Evolutionary conservation across 2,329 filamentous ascomycete species (phyloP).

Genomic region (Dothidotthia symphoricarpi): DNA sequence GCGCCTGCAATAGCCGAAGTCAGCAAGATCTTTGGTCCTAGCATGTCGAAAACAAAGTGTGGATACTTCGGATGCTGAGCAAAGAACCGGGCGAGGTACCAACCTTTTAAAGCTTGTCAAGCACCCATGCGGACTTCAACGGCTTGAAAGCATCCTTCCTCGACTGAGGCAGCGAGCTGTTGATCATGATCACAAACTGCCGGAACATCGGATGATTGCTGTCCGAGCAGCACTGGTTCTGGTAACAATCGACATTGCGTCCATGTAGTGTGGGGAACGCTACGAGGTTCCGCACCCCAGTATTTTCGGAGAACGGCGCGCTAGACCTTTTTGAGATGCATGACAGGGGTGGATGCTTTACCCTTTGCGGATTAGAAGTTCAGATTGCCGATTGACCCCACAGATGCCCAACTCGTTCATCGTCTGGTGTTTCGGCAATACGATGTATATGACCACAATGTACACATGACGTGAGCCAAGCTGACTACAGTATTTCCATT

Average conservation of each 20-base stretch:
- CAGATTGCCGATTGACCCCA: no score
- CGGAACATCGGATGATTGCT: slow-evolving; percentile 23
- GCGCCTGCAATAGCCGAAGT: slow-evolving; percentile 16
- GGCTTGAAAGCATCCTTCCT: slow-evolving; percentile 15
- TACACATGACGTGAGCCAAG: no score
- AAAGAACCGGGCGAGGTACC: slow-evolving; percentile 5
- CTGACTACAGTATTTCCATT: no score
- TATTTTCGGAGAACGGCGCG: slow-evolving; percentile 3
- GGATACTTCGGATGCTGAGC: not conserved
- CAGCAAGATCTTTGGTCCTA: slow-evolving; percentile 20
- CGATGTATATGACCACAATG: no score
- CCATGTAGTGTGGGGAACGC: slow-evolving; percentile 7
- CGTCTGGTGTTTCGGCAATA: no score
- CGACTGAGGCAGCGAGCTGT: slow-evolving; percentile 11
- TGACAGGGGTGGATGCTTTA: slow-evolving; percentile 4
- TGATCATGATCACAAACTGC: slow-evolving; percentile 15
- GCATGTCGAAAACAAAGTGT: slow-evolving; percentile 10
- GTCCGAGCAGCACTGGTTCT: slow-evolving; percentile 16
- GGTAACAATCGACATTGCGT: not conserved
- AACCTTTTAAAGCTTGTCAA: slow-evolving; percentile 9
- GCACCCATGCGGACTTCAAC: slow-evolving; percentile 6
- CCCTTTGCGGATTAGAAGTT: slow-evolving; percentile 3
- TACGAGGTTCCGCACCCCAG: slow-evolving; percentile 1
- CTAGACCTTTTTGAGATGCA: not conserved
- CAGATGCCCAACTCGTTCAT: no score